Evolutionary conservation across 2,329 filamentous ascomycete species (phyloP).

Genomic region (Aspergillus amoenus): DNA sequence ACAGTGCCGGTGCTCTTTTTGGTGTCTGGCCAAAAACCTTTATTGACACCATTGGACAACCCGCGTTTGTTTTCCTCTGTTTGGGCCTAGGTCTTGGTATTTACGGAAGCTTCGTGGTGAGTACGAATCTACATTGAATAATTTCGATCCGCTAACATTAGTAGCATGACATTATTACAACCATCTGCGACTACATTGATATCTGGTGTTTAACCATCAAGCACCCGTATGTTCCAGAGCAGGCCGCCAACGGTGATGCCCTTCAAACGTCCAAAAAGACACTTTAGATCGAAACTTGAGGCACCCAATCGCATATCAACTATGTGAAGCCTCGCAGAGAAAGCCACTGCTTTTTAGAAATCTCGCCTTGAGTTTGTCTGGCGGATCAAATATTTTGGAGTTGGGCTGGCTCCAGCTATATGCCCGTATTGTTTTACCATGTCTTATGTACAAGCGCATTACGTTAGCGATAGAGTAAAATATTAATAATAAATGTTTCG

Average conservation of each 20-base stretch:
- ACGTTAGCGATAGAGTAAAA: slow-evolving; percentile 18
- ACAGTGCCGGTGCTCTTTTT: slow-evolving; percentile 72
- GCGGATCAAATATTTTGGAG: neutral
- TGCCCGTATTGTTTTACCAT: slow-evolving; percentile 1
- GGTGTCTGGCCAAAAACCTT: slow-evolving; percentile 71
- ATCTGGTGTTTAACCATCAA: slow-evolving; percentile 99
- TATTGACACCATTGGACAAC: slow-evolving; percentile 77
- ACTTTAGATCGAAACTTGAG: slow-evolving; percentile 12
- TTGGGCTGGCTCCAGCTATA: neutral
- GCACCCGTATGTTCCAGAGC: slow-evolving; percentile 59
- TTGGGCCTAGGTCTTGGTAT: slow-evolving; percentile 81
- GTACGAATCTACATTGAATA: slow-evolving; percentile 16
- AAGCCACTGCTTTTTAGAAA: neutral
- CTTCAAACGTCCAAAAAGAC: slow-evolving; percentile 29
- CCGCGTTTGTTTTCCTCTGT: slow-evolving; percentile 86
- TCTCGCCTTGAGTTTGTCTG: neutral
- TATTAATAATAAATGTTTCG: neutral
- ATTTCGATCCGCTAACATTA: neutral
- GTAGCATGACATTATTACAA: slow-evolving; percentile 85
- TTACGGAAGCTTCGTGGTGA: slow-evolving; percentile 91
- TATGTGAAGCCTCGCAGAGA: slow-evolving; percentile 9
- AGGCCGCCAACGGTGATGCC: slow-evolving; percentile 23
- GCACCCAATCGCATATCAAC: slow-evolving; percentile 14
- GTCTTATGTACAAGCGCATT: slow-evolving; percentile 11
- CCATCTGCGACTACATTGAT: slow-evolving; percentile 96